Conservation (phyloP, 148 eudicot genomes). For the Beta vulgaris region DNA sequence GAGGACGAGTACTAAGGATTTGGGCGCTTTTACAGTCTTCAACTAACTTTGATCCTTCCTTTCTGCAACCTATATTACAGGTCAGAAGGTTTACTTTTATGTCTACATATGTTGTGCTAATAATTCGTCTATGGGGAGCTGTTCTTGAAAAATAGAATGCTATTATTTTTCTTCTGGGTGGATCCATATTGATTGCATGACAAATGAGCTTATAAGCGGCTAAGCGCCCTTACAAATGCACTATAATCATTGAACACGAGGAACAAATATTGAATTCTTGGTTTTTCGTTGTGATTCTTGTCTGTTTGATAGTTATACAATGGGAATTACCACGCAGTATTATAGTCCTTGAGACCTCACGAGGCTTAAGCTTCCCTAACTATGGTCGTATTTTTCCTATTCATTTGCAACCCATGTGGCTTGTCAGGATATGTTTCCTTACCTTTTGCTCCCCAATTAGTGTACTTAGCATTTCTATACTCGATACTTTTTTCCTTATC, state of each 20-base stretch:
- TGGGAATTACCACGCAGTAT: too few relatives aligned
- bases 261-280: background rate
- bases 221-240: background rate
- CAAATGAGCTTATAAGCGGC: background rate
- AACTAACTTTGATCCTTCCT: constrained; percentile 73
- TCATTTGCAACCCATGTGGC: too few relatives aligned
- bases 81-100: constrained; percentile 26
- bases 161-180: background rate
- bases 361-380: too few relatives aligned
- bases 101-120: background rate
- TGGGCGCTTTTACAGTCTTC: constrained; percentile 86
- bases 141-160: background rate
- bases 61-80: constrained; percentile 90
- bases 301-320: background rate
- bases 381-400: too few relatives aligned
- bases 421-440: too few relatives aligned
- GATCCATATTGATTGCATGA: background rate
- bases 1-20: constrained; percentile 77
- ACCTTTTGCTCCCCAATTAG: too few relatives aligned
- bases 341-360: too few relatives aligned
- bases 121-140: background rate
- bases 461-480: too few relatives aligned
- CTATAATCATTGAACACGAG: background rate
- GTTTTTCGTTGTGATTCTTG: background rate
- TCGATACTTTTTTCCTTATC: too few relatives aligned